Percentiles rank a stretch among this genome's conserved stretches.
These are phyloP conservation scores for Aquilaria malaccensis DNA, from an alignment of 345 rosid species.

Conservation along the genomic window DNA sequence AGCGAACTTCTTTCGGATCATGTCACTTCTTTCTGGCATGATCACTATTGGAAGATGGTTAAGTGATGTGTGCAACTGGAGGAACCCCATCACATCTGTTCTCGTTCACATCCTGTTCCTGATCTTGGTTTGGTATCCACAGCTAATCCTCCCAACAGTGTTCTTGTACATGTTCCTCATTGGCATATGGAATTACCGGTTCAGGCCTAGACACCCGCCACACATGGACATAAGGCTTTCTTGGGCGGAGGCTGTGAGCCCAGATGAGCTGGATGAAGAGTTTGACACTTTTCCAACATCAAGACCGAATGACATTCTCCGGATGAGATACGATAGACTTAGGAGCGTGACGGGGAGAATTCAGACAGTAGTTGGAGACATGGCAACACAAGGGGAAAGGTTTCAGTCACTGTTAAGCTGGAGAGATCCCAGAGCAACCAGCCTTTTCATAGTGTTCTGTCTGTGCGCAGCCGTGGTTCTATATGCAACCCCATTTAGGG, in stretches of 20 bases:
- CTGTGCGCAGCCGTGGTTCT: conserved; percentile 64
- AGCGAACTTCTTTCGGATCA: conserved; percentile 78
- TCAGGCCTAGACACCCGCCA: conserved; percentile 58
- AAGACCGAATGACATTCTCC: conserved; percentile 40
- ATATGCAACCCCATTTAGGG: conserved; percentile 57
- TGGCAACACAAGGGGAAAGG: conserved; percentile 88
- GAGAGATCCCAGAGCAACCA: conserved; percentile 83
- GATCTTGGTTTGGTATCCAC: conserved; percentile 68
- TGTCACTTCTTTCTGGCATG: conserved; percentile 50
- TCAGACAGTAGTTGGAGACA: conserved; percentile 70
- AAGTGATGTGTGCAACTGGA: conserved; percentile 62
- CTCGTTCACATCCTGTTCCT: conserved; percentile 57
- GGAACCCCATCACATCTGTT: conserved; percentile 55
- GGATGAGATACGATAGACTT: conserved; percentile 70
- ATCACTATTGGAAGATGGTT: conserved; percentile 48
- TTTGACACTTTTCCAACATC: conserved; percentile 78
- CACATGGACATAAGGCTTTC: conserved; percentile 78
- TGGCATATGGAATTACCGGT: conserved; percentile 73
- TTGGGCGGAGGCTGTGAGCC: conserved; percentile 63
- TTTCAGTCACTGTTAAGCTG: conserved; percentile 57
- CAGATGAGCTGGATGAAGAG: conserved; percentile 82
- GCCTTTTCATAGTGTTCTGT: conserved; percentile 63
- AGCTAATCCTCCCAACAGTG: conserved; percentile 58
- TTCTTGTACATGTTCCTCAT: conserved; percentile 73
- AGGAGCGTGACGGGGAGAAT: conserved; percentile 78